phyloP scores from a whole-genome alignment of 805 yeast species.

The Lachancea cidri region DNA sequence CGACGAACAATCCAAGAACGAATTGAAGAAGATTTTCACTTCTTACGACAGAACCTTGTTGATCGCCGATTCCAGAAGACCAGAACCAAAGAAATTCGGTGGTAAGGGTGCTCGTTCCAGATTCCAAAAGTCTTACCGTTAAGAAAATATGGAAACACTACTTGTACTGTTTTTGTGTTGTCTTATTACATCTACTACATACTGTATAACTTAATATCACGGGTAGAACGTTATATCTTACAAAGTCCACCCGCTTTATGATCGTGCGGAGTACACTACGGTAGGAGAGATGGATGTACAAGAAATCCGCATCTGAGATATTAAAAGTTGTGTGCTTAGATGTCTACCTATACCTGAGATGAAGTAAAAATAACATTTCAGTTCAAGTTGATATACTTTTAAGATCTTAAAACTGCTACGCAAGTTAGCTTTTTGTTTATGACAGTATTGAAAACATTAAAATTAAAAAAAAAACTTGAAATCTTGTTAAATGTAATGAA shows the following conservation, averaged over 20 bases:
- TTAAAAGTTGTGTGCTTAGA: too few species aligned
- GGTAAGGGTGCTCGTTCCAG: conserved; percentile 99
- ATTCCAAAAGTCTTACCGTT: conserved; percentile 99
- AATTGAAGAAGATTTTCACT: conserved; percentile 95
- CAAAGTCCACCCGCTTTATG: not conserved
- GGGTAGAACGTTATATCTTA: conserved; percentile 25
- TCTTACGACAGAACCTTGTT: conserved; percentile 98
- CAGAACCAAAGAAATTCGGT: conserved; percentile 99
- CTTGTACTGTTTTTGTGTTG: conserved; percentile 14
- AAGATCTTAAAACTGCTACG: too few species aligned
- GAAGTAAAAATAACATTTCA: too few species aligned
- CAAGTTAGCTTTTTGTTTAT: too few species aligned
- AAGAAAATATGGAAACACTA: conserved; percentile 29
- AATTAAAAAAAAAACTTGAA: too few species aligned
- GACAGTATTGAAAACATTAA: too few species aligned
- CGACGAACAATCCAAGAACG: conserved; percentile 99
- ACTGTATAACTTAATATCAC: conserved; percentile 32
- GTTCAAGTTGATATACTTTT: too few species aligned
- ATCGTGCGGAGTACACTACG: too few species aligned
- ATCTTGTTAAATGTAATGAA: too few species aligned
- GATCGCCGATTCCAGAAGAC: conserved; percentile 99
- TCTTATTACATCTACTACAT: conserved; percentile 16
- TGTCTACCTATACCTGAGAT: too few species aligned
- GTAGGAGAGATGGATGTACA: too few species aligned
- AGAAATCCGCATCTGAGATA: too few species aligned